These are phyloP conservation scores for Mimosa pudica DNA, from an alignment of 306 rosid species.

Conservation along the genomic window DNA sequence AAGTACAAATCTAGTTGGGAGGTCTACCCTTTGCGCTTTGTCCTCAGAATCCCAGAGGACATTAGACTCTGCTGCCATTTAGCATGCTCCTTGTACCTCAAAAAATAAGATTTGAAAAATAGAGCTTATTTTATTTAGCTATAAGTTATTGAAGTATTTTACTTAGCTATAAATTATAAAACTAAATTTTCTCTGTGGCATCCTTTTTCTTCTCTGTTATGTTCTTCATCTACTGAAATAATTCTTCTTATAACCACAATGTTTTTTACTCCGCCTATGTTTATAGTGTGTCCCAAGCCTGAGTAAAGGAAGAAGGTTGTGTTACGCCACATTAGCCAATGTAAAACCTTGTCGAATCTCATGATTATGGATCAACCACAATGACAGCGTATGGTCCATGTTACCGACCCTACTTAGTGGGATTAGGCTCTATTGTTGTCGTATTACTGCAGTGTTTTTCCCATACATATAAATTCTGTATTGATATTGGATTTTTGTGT, in stretches of 20 bases:
- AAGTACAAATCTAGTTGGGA: not conserved
- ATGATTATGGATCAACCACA: too few species aligned
- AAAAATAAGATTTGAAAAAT: not conserved
- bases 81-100: too few species aligned
- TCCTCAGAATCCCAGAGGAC: not conserved
- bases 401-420: too few species aligned
- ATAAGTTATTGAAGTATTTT: not conserved
- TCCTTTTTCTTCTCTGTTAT: not conserved
- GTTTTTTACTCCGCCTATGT: not conserved
- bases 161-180: not conserved
- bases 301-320: too few species aligned
- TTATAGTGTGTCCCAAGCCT: too few species aligned
- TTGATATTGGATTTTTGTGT: constrained; percentile 22
- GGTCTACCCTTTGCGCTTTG: not conserved
- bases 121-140: not conserved
- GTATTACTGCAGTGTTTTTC: not conserved
- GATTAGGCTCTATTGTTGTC: too few species aligned
- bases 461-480: constrained; percentile 8
- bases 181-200: not conserved
- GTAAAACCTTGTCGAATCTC: too few species aligned
- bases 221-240: not conserved
- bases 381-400: too few species aligned
- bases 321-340: too few species aligned
- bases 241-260: not conserved
- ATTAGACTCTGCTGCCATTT: too few species aligned